Conservation (phyloP, 768 basidiomycete species). For the Calocybe indica region DNA sequence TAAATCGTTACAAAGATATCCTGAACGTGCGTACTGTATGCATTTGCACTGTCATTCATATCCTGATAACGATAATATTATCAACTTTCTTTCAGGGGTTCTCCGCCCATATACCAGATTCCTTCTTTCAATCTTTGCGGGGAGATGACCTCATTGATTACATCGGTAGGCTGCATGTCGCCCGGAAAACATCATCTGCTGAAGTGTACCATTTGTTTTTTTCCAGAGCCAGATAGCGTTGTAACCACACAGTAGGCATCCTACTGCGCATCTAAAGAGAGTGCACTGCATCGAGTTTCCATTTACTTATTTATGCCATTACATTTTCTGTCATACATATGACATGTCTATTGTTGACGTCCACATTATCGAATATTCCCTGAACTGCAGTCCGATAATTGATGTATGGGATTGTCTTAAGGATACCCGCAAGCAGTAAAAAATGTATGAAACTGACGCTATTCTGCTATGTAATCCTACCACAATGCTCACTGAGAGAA, state of each 20-base stretch:
- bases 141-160: constrained; percentile 32
- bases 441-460: no score
- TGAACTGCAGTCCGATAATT: no score
- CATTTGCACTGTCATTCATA: background rate
- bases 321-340: no score
- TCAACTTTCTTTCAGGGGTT: constrained; percentile 17
- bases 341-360: no score
- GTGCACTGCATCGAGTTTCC: no score
- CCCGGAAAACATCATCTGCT: background rate
- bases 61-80: background rate
- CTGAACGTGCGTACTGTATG: constrained; percentile 33
- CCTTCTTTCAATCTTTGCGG: constrained; percentile 25
- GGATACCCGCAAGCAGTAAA: no score
- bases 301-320: no score
- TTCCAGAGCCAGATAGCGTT: constrained; percentile 34
- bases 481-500: no score
- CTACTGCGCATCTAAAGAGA: no score
- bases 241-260: constrained; percentile 31
- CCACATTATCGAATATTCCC: no score
- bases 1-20: constrained; percentile 27
- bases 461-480: no score
- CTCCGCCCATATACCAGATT: constrained; percentile 20
- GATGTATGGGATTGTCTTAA: no score
- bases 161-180: constrained; percentile 30
- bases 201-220: background rate